A percentile compares a stretch with the other conserved stretches of the same genome.
Conservation (phyloP, 2,329 filamentous ascomycete species). For the Neoarthrinium moseri region DNA sequence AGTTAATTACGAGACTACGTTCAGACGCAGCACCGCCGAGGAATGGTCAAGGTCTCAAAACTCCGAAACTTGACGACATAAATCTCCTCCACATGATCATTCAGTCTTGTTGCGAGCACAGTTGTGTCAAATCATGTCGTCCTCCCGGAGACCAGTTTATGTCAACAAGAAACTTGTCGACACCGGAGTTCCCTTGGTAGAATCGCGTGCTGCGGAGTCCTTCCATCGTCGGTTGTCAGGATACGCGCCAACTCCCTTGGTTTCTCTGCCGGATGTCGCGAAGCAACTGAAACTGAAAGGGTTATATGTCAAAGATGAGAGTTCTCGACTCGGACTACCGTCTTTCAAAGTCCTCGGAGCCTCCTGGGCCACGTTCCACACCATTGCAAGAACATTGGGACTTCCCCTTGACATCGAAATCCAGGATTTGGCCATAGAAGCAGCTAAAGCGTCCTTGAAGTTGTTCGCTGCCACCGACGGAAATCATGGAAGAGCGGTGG, state of each 20-base stretch:
- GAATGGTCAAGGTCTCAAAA: too few species aligned
- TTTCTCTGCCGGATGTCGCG: slow-evolving; percentile 51
- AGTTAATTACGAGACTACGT: too few species aligned
- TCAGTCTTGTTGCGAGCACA: too few species aligned
- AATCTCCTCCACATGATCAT: too few species aligned
- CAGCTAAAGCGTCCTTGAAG: slow-evolving; percentile 26
- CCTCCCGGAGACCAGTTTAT: too few species aligned
- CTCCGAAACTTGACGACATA: too few species aligned
- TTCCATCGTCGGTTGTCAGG: slow-evolving; percentile 61
- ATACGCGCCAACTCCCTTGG: slow-evolving; percentile 55
- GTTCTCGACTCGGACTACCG: slow-evolving; percentile 64
- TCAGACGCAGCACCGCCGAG: too few species aligned
- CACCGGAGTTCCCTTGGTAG: too few species aligned
- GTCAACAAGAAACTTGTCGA: too few species aligned
- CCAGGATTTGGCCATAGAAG: slow-evolving; percentile 20
- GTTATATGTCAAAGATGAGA: slow-evolving; percentile 72
- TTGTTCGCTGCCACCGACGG: slow-evolving; percentile 71
- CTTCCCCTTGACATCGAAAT: slow-evolving; percentile 38
- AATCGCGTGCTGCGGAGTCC: too few species aligned
- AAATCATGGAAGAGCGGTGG: slow-evolving; percentile 74
- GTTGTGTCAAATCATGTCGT: too few species aligned
- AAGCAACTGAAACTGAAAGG: slow-evolving; percentile 53
- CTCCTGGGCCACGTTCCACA: slow-evolving; percentile 67
- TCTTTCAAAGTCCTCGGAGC: slow-evolving; percentile 82
- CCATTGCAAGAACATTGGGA: slow-evolving; percentile 32